Evolutionary conservation across 495 filamentous ascomycete species (phyloP).

Genomic region (Opeltia flavorubescens): DNA sequence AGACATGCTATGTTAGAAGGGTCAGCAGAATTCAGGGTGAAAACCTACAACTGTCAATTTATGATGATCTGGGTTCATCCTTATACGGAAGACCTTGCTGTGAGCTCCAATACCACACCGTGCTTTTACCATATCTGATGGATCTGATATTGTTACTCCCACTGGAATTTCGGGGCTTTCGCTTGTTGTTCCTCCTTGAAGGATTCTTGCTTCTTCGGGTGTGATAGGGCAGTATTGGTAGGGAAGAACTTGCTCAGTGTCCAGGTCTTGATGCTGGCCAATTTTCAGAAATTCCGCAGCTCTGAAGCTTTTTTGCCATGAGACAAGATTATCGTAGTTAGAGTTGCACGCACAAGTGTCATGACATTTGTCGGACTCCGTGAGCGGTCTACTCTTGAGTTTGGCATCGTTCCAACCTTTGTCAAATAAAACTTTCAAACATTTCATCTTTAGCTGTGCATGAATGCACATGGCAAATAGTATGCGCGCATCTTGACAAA

Average conservation of each 20-base stretch:
- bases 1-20: neutral
- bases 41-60: constrained; percentile 4
- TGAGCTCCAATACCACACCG: constrained; percentile 5
- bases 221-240: neutral
- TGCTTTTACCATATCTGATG: neutral
- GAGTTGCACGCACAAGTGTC: neutral
- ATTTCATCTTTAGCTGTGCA: neutral
- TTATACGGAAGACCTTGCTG: constrained; percentile 4
- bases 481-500: neutral
- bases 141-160: no score
- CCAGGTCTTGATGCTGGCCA: constrained; percentile 1
- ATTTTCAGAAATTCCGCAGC: neutral
- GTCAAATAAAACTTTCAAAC: constrained; percentile 2
- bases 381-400: neutral
- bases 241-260: neutral
- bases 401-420: neutral
- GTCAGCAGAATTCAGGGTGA: neutral
- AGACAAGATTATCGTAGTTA: neutral
- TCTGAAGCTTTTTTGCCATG: neutral
- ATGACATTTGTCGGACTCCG: neutral
- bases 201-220: neutral
- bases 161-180: no score
- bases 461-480: constrained; percentile 3
- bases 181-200: no score
- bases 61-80: constrained; percentile 10